Percentiles rank a stretch among this genome's conserved stretches.
These are phyloP conservation scores for Candida gigantensis DNA, from an alignment of 1,139 yeast genomes.

Conservation along the genomic window DNA sequence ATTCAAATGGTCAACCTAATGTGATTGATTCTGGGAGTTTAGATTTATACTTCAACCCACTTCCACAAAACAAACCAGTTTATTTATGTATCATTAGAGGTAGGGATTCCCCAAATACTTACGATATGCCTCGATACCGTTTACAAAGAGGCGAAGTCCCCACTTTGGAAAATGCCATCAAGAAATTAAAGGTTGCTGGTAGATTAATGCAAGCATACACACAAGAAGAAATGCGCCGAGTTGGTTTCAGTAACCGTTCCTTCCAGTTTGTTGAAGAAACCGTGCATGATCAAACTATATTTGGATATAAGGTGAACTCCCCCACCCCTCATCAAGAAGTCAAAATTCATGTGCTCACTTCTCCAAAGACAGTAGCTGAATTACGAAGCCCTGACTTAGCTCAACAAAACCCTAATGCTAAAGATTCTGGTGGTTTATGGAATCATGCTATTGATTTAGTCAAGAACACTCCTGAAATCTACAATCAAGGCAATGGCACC, in stretches of 20 bases:
- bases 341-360: slow-evolving; percentile 72
- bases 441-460: slow-evolving; percentile 79
- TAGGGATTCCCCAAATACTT: slow-evolving; percentile 68
- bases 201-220: slow-evolving; percentile 93
- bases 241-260: slow-evolving; percentile 78
- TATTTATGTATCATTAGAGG: slow-evolving; percentile 80
- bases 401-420: slow-evolving; percentile 79
- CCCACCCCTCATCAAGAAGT: slow-evolving; percentile 60
- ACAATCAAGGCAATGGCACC: slow-evolving; percentile 21
- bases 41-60: slow-evolving; percentile 54
- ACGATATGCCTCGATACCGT: slow-evolving; percentile 71
- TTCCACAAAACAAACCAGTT: slow-evolving; percentile 71
- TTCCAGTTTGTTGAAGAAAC: slow-evolving; percentile 77
- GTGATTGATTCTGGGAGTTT: slow-evolving; percentile 29
- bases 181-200: slow-evolving; percentile 80
- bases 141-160: slow-evolving; percentile 60
- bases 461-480: slow-evolving; percentile 33
- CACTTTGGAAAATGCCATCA: slow-evolving; percentile 70
- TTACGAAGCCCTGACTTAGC: slow-evolving; percentile 79
- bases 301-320: slow-evolving; percentile 36
- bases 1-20: slow-evolving; percentile 17
- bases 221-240: slow-evolving; percentile 81
- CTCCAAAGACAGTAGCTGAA: slow-evolving; percentile 67
- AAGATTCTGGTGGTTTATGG: slow-evolving; percentile 72
- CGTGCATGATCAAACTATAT: slow-evolving; percentile 29